These are phyloP conservation scores for Conoideocrella luteorostrata DNA, from an alignment of 2,329 filamentous ascomycete species.

Conservation along the genomic window DNA sequence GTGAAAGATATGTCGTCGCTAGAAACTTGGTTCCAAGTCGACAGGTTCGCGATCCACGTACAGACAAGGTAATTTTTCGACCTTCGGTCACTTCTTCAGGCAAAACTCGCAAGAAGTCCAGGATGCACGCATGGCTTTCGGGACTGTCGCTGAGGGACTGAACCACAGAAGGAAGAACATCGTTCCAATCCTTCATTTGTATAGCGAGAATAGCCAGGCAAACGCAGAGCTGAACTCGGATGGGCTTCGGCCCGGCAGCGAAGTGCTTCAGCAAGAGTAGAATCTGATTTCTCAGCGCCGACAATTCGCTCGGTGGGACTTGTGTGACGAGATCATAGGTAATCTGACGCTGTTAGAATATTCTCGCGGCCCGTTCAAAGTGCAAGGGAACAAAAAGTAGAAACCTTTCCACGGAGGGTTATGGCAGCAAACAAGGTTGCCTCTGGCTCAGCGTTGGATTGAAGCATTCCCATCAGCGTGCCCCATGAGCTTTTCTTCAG, in stretches of 20 bases:
- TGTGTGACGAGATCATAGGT: conserved; percentile 88
- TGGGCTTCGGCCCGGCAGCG: conserved; percentile 73
- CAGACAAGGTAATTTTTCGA: conserved; percentile 97
- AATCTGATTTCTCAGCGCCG: conserved; percentile 75
- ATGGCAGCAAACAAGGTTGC: conserved; percentile 94
- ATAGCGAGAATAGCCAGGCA: conserved; percentile 92
- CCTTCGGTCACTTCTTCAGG: conserved; percentile 99
- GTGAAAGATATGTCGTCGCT: conserved; percentile 25
- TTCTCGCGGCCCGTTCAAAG: too few species aligned
- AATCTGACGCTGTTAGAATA: conserved; percentile 53
- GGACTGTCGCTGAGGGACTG: conserved; percentile 69
- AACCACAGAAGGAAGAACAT: conserved; percentile 79
- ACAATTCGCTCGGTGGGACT: conserved; percentile 67
- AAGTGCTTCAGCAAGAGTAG: conserved; percentile 75
- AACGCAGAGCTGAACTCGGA: conserved; percentile 87
- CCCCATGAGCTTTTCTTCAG: conserved; percentile 85
- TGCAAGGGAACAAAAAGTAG: neutral
- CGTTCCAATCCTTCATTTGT: conserved; percentile 93
- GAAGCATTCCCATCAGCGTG: conserved; percentile 77
- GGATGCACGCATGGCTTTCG: conserved; percentile 75
- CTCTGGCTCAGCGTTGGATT: conserved; percentile 73
- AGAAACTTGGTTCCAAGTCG: conserved; percentile 30
- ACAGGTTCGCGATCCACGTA: conserved; percentile 66
- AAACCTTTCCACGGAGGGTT: conserved; percentile 94
- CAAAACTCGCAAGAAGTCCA: conserved; percentile 94